Percentiles rank a stretch among this genome's conserved stretches.
phyloP scores from a whole-genome alignment of 2,329 filamentous ascomycete species.

The Aureobasidium mangrovei region DNA sequence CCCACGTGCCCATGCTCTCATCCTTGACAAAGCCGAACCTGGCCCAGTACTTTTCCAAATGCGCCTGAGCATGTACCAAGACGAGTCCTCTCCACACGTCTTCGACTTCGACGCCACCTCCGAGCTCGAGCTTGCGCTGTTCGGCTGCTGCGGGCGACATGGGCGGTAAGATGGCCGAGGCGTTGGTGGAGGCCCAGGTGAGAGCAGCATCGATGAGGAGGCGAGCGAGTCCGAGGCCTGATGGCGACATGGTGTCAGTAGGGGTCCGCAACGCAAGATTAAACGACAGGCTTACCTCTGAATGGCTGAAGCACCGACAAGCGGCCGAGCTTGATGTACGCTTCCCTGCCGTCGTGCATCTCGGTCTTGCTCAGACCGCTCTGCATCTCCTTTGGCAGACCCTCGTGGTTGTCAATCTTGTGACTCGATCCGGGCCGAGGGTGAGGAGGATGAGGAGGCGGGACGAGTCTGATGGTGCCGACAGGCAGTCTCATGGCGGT shows the following conservation, averaged over 20 bases:
- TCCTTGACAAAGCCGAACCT: constrained; percentile 67
- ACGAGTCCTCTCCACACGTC: constrained; percentile 64
- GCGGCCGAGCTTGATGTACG: constrained; percentile 74
- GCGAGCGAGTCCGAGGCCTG: constrained; percentile 49
- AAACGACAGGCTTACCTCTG: constrained; percentile 38
- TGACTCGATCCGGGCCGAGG: constrained; percentile 37
- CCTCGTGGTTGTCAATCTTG: constrained; percentile 19
- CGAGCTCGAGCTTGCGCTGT: constrained; percentile 27
- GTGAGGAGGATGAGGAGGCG: constrained; percentile 65
- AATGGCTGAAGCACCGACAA: constrained; percentile 61
- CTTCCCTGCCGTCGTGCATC: constrained; percentile 54
- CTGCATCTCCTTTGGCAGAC: constrained; percentile 14
- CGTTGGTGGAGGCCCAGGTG: constrained; percentile 57
- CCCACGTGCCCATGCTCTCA: constrained; percentile 65
- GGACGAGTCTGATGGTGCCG: constrained; percentile 71
- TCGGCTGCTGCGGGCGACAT: constrained; percentile 32
- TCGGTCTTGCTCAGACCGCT: constrained; percentile 31
- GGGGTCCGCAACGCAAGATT: too few relatives aligned
- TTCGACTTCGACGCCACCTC: constrained; percentile 24
- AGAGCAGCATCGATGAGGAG: constrained; percentile 60
- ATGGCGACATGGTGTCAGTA: not conserved
- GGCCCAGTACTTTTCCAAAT: constrained; percentile 56
- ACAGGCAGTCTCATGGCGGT: constrained; percentile 47
- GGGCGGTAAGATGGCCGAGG: constrained; percentile 35
- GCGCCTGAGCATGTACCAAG: constrained; percentile 69